Evolutionary conservation across 352 stramenopile genomes (phyloP).

Genomic region (Nothophytophthora sp.): DNA sequence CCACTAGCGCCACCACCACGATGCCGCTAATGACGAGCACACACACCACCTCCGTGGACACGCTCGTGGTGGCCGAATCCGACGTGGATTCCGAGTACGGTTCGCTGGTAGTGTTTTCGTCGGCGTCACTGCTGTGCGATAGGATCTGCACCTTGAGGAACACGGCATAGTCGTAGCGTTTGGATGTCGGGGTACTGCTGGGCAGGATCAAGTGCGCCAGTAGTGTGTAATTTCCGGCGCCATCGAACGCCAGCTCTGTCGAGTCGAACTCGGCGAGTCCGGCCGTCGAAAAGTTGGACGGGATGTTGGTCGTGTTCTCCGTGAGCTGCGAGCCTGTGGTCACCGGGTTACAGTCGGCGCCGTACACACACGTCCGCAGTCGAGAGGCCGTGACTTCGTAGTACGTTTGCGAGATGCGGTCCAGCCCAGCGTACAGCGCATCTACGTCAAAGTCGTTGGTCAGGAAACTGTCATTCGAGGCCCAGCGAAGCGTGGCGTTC

Average conservation of each 20-base stretch:
- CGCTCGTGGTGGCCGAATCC: constrained; percentile 21
- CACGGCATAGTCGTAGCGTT: constrained; percentile 70
- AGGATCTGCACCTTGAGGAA: constrained; percentile 48
- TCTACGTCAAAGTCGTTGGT: constrained; percentile 52
- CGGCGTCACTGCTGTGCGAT: constrained; percentile 20
- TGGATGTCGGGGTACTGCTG: constrained; percentile 32
- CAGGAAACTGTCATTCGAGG: constrained; percentile 28
- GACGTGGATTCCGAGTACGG: constrained; percentile 33
- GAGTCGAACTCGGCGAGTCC: constrained; percentile 50
- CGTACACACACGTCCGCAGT: constrained; percentile 47
- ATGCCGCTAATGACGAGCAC: constrained; percentile 76
- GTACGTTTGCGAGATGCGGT: constrained; percentile 54
- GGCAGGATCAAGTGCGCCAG: constrained; percentile 69
- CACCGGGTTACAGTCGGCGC: constrained; percentile 60
- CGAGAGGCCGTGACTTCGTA: constrained; percentile 60
- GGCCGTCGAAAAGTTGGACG: constrained; percentile 56
- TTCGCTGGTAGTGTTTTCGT: constrained; percentile 28
- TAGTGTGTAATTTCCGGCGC: constrained; percentile 49
- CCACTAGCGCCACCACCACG: constrained; percentile 59
- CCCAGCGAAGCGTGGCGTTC: constrained; percentile 56
- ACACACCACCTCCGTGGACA: constrained; percentile 66
- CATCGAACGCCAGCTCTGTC: constrained; percentile 52
- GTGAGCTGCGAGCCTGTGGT: constrained; percentile 35
- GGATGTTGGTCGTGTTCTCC: constrained; percentile 50
- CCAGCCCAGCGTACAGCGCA: constrained; percentile 40